Evolutionary conservation across 2,329 filamentous ascomycete species (phyloP).

Genomic region (Penicillium occitanis): DNA sequence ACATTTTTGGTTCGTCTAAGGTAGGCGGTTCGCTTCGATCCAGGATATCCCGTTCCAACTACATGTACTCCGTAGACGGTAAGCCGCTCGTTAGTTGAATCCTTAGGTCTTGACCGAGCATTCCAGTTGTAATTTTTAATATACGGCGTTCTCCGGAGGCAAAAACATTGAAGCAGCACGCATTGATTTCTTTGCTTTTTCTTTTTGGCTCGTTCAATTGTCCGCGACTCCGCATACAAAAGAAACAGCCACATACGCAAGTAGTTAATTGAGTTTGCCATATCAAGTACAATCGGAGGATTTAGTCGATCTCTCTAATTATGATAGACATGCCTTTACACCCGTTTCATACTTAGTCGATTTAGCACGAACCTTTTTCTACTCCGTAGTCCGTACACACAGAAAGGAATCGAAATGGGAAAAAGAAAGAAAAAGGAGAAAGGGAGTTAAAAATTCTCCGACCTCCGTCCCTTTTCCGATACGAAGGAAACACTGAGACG

Average conservation of each 20-base stretch:
- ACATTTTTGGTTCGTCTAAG: not conserved
- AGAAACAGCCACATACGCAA: not conserved
- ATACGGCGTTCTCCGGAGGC: not conserved
- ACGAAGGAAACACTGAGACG: not conserved
- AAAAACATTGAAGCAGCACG: not conserved
- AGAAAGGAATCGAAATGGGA: not conserved
- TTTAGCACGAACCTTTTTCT: conserved; percentile 6
- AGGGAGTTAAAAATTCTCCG: not conserved
- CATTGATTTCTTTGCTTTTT: not conserved
- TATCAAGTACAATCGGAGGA: not conserved
- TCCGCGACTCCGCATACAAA: not conserved
- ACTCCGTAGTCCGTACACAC: not conserved
- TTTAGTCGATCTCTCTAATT: conserved; percentile 6
- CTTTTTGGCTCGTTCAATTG: not conserved
- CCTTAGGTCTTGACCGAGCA: not conserved
- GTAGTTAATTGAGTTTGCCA: not conserved
- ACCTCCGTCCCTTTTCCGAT: not conserved
- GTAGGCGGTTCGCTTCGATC: not conserved
- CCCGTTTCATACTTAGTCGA: conserved; percentile 13
- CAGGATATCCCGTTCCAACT: not conserved
- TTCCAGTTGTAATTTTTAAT: not conserved
- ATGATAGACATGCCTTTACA: conserved; percentile 7
- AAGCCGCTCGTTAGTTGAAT: not conserved
- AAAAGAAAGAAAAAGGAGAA: not conserved
- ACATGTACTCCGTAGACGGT: not conserved